Evolutionary conservation across 2,329 filamentous ascomycete species (phyloP).

Genomic region (Ceratocystiopsis sp.): DNA sequence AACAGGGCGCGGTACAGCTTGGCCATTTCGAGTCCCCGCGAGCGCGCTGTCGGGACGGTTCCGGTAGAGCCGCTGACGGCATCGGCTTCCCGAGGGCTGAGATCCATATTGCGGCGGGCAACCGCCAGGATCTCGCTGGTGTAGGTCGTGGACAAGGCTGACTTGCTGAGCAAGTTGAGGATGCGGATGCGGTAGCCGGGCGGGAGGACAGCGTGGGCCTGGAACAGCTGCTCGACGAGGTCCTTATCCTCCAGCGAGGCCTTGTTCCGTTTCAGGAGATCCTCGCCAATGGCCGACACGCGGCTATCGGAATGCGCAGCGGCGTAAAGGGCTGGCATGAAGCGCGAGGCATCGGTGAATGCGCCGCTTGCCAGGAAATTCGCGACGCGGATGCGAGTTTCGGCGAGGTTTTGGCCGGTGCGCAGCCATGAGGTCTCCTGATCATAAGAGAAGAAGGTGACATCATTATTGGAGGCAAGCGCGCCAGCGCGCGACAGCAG

Average conservation of each 20-base stretch:
- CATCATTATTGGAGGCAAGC: constrained; percentile 10
- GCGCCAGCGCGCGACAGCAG: constrained; percentile 28
- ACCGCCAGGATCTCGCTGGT: constrained; percentile 49
- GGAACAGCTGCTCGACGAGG: constrained; percentile 50
- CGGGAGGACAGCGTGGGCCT: constrained; percentile 56
- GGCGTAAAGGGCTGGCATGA: constrained; percentile 69
- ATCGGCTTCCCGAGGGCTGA: too few relatives aligned
- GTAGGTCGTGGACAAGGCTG: constrained; percentile 53
- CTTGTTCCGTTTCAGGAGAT: constrained; percentile 66
- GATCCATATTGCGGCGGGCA: constrained; percentile 45
- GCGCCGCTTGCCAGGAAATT: constrained; percentile 68
- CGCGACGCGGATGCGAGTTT: constrained; percentile 52
- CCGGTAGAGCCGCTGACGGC: not conserved
- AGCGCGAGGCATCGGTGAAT: constrained; percentile 68
- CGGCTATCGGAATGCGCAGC: constrained; percentile 68
- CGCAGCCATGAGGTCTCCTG: constrained; percentile 52
- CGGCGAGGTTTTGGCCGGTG: constrained; percentile 44
- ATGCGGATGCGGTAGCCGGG: constrained; percentile 62
- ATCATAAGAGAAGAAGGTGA: constrained; percentile 49
- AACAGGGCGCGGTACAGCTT: constrained; percentile 75
- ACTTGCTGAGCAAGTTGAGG: constrained; percentile 59
- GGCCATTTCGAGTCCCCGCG: constrained; percentile 51
- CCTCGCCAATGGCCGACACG: constrained; percentile 71
- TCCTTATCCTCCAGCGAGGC: constrained; percentile 53
- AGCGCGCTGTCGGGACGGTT: constrained; percentile 11